Conservation (phyloP, 192 early-diverging fungal genomes). For the Coemansia sp. region DNA sequence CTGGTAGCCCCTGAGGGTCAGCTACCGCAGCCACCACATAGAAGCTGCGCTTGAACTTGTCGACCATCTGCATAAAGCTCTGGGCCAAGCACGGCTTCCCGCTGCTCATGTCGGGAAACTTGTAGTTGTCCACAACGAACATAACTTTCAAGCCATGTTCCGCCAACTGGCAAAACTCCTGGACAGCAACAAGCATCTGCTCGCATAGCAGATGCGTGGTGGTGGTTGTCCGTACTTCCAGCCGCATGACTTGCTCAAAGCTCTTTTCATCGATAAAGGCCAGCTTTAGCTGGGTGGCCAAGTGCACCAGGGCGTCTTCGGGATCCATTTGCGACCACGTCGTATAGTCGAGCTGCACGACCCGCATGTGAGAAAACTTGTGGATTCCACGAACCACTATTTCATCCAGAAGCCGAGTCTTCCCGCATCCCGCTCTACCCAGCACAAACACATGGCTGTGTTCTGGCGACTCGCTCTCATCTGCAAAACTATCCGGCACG, state of each 20-base stretch:
- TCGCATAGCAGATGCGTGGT: neutral
- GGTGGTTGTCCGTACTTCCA: neutral
- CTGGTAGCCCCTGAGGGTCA: neutral
- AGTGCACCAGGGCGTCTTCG: no score
- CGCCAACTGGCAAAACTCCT: neutral
- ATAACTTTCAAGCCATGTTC: neutral
- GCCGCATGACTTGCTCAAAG: neutral
- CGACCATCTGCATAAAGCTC: conserved; percentile 1
- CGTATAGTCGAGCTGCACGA: neutral
- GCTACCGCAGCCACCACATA: conserved; percentile 1
- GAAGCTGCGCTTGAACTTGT: neutral
- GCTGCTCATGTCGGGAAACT: neutral
- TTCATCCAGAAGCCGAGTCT: conserved; percentile 11
- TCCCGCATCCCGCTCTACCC: conserved; percentile 9
- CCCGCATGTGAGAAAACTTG: neutral
- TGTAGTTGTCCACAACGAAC: neutral
- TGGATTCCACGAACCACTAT: conserved; percentile 2
- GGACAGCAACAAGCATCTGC: conserved; percentile 1
- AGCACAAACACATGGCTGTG: no score
- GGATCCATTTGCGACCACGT: no score
- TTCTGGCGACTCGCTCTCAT: no score
- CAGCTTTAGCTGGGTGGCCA: neutral
- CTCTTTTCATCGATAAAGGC: neutral
- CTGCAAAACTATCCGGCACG: no score
- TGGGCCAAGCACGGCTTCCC: neutral